phyloP scores from a whole-genome alignment of 192 early-diverging fungal genomes.

The Coemansia sp. region DNA sequence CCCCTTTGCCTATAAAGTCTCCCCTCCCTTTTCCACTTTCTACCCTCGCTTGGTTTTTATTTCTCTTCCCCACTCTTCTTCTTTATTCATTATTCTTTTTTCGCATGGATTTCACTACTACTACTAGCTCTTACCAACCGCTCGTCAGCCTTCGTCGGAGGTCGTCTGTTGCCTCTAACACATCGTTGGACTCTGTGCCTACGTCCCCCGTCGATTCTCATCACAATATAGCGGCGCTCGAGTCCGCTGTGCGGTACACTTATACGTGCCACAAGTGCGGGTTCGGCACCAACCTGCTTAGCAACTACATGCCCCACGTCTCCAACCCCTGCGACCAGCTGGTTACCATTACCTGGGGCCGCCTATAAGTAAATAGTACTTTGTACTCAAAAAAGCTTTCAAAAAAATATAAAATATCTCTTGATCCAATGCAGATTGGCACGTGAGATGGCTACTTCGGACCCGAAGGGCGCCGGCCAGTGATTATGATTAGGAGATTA shows the following conservation, averaged over 20 bases:
- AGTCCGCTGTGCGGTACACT: slow-evolving; percentile 30
- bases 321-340: slow-evolving; percentile 47
- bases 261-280: slow-evolving; percentile 47
- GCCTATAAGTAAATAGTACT: slow-evolving; percentile 11
- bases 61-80: not conserved
- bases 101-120: slow-evolving; percentile 12
- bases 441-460: not conserved
- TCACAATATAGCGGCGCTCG: not conserved
- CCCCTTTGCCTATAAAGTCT: no score
- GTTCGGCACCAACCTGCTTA: slow-evolving; percentile 45
- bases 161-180: slow-evolving; percentile 26
- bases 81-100: not conserved
- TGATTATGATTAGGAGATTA: not conserved
- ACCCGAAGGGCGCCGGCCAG: not conserved
- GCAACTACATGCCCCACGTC: slow-evolving; percentile 44
- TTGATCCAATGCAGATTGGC: not conserved
- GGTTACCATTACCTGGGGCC: slow-evolving; percentile 26
- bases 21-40: no score
- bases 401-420: slow-evolving; percentile 2
- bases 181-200: slow-evolving; percentile 10
- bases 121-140: slow-evolving; percentile 39
- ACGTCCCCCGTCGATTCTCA: slow-evolving; percentile 18
- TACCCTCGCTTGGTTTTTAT: not conserved
- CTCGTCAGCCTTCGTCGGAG: slow-evolving; percentile 38
- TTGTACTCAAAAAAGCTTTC: slow-evolving; percentile 6